A percentile compares a stretch with the other conserved stretches of the same genome.
These are phyloP conservation scores for Colletotrichum eremochloae DNA, from an alignment of 2,329 filamentous ascomycete species.

Conservation along the genomic window DNA sequence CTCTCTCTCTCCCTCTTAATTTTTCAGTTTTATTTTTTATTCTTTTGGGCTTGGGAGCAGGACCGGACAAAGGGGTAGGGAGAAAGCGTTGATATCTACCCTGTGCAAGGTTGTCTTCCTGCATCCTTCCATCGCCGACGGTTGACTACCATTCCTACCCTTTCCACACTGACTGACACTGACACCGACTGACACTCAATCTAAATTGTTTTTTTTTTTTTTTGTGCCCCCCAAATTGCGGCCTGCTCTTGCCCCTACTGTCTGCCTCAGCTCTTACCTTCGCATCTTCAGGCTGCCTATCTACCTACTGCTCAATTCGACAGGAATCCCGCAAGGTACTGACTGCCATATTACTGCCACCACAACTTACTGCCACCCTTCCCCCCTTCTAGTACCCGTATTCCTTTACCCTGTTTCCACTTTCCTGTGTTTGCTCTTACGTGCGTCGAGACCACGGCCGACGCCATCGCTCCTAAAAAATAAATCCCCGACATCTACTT, in stretches of 20 bases:
- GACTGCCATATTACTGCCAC: neutral
- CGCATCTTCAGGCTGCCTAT: neutral
- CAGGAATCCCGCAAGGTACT: constrained; percentile 7
- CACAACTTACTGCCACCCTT: neutral
- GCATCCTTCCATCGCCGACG: constrained; percentile 18
- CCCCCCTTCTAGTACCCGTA: constrained; percentile 19
- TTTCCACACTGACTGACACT: constrained; percentile 1
- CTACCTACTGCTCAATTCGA: neutral
- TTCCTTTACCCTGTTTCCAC: constrained; percentile 32
- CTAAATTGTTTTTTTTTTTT: constrained; percentile 20
- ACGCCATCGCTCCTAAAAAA: constrained; percentile 37
- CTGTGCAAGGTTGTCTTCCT: constrained; percentile 23
- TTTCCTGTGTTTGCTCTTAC: constrained; percentile 25
- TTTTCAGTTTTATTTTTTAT: neutral
- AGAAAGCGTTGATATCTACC: constrained; percentile 8
- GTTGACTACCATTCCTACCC: neutral
- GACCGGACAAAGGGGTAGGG: neutral
- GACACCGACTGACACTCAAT: constrained; percentile 14
- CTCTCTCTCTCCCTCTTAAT: too few relatives aligned
- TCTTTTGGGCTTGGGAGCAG: neutral
- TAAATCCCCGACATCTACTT: constrained; percentile 40
- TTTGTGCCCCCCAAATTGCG: constrained; percentile 2
- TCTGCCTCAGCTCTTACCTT: neutral
- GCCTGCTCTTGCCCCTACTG: neutral
- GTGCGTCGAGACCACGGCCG: constrained; percentile 34